These are phyloP conservation scores for Paratrimastix pyriformis DNA, from an alignment of 78 protist species.

Conservation along the genomic window DNA sequence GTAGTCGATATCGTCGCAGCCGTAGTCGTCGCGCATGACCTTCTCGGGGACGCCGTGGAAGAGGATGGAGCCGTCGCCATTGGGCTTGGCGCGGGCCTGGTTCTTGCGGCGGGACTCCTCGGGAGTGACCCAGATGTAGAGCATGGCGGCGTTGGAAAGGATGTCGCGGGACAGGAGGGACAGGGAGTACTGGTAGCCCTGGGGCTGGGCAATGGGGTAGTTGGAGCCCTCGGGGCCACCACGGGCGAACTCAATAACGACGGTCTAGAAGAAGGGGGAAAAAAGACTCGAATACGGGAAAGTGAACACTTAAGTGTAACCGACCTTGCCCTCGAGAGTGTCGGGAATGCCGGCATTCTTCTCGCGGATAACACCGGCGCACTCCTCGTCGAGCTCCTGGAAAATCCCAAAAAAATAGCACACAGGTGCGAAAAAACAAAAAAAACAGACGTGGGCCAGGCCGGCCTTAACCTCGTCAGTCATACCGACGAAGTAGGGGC, in stretches of 20 bases:
- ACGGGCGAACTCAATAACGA: conserved; percentile 40
- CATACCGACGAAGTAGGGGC: no score
- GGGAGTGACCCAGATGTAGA: conserved; percentile 42
- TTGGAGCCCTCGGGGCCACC: conserved; percentile 29
- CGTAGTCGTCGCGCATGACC: conserved; percentile 39
- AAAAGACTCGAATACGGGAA: no score
- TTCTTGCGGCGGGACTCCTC: conserved; percentile 26
- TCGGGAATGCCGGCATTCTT: conserved; percentile 9
- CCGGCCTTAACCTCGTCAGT: no score
- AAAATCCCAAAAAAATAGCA: no score
- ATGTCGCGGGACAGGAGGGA: conserved; percentile 7
- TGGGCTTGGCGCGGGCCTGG: background rate
- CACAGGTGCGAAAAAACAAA: no score
- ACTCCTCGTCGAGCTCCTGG: background rate
- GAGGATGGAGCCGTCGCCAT: background rate
- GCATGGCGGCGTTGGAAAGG: conserved; percentile 14
- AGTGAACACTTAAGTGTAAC: background rate
- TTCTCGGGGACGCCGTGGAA: conserved; percentile 36
- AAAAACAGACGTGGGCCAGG: no score
- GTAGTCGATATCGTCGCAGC: conserved; percentile 25
- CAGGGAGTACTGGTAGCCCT: conserved; percentile 29
- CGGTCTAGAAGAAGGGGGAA: no score
- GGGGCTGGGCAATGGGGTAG: conserved; percentile 8
- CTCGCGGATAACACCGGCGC: conserved; percentile 1
- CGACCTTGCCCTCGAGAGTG: conserved; percentile 7